Conservation (phyloP, 2,329 filamentous ascomycete species). For the Teratosphaeria gauchensis region DNA sequence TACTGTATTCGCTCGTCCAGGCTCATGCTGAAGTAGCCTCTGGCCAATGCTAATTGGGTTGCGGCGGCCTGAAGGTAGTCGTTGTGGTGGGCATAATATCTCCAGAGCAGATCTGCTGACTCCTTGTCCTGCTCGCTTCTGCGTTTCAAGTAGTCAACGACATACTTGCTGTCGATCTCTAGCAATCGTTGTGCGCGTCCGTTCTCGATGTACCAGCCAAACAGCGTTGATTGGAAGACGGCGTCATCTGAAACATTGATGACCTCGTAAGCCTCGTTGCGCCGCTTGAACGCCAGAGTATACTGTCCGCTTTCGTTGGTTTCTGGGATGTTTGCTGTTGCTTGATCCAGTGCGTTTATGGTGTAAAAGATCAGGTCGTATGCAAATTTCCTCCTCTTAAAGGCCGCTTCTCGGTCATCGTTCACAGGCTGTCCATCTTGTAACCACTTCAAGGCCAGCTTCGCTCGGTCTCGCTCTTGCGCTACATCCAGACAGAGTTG, state of each 20-base stretch:
- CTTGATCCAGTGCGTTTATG: conserved; percentile 65
- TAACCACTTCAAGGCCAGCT: conserved; percentile 75
- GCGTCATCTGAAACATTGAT: conserved; percentile 84
- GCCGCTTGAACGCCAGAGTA: conserved; percentile 66
- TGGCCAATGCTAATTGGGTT: conserved; percentile 74
- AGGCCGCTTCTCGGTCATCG: conserved; percentile 61
- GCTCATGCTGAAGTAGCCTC: conserved; percentile 69
- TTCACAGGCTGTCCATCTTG: conserved; percentile 66
- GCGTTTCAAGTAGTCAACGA: conserved; percentile 74
- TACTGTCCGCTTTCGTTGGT: conserved; percentile 62
- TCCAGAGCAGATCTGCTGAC: conserved; percentile 85
- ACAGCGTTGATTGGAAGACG: conserved; percentile 92
- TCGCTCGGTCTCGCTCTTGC: conserved; percentile 74
- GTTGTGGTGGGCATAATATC: conserved; percentile 77
- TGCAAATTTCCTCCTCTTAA: conserved; percentile 62
- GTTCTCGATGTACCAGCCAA: conserved; percentile 89
- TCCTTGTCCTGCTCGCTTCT: conserved; percentile 61
- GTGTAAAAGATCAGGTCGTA: conserved; percentile 84
- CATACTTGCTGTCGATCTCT: conserved; percentile 72
- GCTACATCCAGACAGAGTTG: conserved; percentile 78
- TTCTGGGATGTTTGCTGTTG: conserved; percentile 59
- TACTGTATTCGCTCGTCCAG: conserved; percentile 82
- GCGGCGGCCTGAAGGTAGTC: conserved; percentile 79
- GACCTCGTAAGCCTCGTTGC: conserved; percentile 79
- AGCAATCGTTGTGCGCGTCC: conserved; percentile 80